Base-by-base conservation (phyloP, 2,329 filamentous ascomycete species). In the Rutstroemia sp. region DNA sequence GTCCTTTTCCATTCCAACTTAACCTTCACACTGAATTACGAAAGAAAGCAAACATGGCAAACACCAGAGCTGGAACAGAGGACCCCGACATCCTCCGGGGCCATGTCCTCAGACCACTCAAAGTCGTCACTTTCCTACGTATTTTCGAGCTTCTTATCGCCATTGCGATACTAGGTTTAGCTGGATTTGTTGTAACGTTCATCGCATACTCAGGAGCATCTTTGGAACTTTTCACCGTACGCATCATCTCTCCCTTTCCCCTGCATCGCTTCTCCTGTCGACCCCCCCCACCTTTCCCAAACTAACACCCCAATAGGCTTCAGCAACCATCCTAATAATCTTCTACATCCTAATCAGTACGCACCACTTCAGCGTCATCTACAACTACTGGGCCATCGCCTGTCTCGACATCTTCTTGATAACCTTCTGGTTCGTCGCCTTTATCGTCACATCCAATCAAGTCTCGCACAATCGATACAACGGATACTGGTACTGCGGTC, bases 221-320 rank as follows among this genome's bases (percentile, higher is more conserved):
- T 5, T 37, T 57, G n/a, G 48, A 46, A 19, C 25, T 48, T 9
- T 53, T 57, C 10, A 51, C 37, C 17, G 54, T 57, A 53, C 14
- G 54, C 23, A 4, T 30, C 16, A n/a, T 30, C 25, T 30, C 21
- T 17, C 34, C 23, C 10, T 10, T 37, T 17, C 7, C 25, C 16
- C 9, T 14, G 2, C 34, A 4, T 21, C 2, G 2, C n/a, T 17
- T 17, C 3, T 10, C 17, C 1, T 27, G 1, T 45, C 6, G 1
- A 5, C 21, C 8, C 23, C n/a, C 30, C 14, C 8, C 38, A 7
- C 17, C 16, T 34, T 25, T 12, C 34, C 2, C 2, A 3, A 10
- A 10, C 44, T 54, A 48, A 54, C n/a, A 10, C 9, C 3, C 1
- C 1, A 5, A 14, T n/a, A 57, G 54, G 54, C 54, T 8, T 27